Base-by-base conservation (phyloP, 1,284 basidiomycete genomes). In the Taiwanofungus camphoratus region DNA sequence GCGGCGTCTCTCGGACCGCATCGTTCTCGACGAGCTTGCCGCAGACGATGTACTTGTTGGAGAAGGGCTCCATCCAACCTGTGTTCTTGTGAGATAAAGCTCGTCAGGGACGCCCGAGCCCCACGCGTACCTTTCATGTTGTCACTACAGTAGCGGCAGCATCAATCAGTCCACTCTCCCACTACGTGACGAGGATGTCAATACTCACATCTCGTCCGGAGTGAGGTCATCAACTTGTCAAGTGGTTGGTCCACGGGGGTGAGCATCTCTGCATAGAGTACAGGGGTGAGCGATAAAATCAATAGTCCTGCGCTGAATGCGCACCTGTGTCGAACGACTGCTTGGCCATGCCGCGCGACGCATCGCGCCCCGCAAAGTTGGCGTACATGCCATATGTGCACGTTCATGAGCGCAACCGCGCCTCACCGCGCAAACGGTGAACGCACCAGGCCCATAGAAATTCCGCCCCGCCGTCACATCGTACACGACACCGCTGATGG, bases 281-380 rank as follows among this genome's bases (percentile, higher is more conserved):
- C n/a, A n/a, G n/a, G n/a, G n/a, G n/a, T n/a, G n/a, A n/a, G n/a
- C n/a, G n/a, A n/a, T n/a, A n/a, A n/a, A n/a, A n/a, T n/a, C n/a
- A n/a, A n/a, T n/a, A n/a, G n/a, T n/a, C n/a, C n/a, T n/a, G n/a
- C n/a, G n/a, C n/a, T n/a, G n/a, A 12, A 4, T 1, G 64, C 81
- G 49, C 57, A 91, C 92, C 90, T 21, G 73, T 37, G 54, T 94
- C 93, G 54, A 97, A 97, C 3, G 90, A 93, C 67, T 97, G 93
- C 65, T 94, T 96, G 6, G 93, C 93, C 92, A 96, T 95, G 9
- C 93, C 92, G 35, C 92, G 72, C 7, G 89, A 93, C 1, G 93
- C 93, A 66, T 97, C 93, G 40, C 92, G 71, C 3, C 93, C 93
- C 2, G 93, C 92, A 71, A 97, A 96, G 66, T 96, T 96, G 23